Percentiles rank a stretch among this genome's conserved stretches.
These are phyloP conservation scores for Colletotrichum spinosum DNA, from an alignment of 2,329 filamentous ascomycete genomes.

Conservation along the genomic window DNA sequence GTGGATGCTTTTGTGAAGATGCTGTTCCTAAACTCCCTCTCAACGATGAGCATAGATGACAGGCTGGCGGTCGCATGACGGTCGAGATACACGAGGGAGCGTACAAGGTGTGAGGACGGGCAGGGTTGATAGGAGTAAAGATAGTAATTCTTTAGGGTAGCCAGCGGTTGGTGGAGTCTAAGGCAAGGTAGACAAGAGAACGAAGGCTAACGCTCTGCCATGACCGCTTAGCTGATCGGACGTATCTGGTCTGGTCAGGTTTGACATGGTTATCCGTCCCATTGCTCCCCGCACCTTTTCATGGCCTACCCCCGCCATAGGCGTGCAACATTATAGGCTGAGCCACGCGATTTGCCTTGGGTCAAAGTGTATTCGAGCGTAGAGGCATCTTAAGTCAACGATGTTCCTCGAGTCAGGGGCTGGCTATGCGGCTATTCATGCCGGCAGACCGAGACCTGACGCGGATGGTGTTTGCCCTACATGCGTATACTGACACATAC, in stretches of 20 bases:
- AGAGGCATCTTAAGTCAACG: slow-evolving; percentile 1
- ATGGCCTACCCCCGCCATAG: neutral
- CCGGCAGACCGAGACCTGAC: neutral
- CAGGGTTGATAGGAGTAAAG: slow-evolving; percentile 7
- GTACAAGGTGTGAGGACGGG: neutral
- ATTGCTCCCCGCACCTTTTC: slow-evolving; percentile 1
- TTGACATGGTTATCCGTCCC: neutral
- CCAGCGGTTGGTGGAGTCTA: neutral
- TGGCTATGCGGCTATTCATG: neutral
- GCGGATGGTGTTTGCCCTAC: no score
- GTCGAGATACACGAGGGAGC: neutral
- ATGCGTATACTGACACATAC: no score
- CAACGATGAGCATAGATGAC: neutral
- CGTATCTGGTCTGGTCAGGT: neutral
- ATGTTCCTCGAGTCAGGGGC: neutral
- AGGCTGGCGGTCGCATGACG: neutral
- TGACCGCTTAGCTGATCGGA: slow-evolving; percentile 1
- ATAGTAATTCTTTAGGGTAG: slow-evolving; percentile 7
- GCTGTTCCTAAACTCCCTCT: no score
- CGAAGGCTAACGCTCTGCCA: neutral
- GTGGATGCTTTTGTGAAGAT: no score
- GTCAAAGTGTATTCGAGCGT: neutral
- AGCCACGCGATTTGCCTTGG: neutral
- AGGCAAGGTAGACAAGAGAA: neutral
- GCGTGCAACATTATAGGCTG: neutral